Percentiles rank a stretch among this genome's conserved stretches.
phyloP scores from a whole-genome alignment of 2,329 filamentous ascomycete species.

The Xylariaceae sp. region DNA sequence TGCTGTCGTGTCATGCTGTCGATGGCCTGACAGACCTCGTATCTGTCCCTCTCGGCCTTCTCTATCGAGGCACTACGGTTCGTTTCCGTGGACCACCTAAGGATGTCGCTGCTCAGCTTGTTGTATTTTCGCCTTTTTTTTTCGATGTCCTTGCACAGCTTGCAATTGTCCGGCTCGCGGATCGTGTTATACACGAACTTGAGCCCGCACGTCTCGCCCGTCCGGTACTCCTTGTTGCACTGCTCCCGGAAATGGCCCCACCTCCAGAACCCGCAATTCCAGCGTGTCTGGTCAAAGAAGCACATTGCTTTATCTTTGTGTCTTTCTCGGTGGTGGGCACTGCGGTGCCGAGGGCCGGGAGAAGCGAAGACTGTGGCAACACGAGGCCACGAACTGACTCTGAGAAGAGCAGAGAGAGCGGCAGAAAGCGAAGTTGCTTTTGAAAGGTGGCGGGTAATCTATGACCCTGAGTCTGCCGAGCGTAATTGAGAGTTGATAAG shows the following conservation, averaged over 20 bases:
- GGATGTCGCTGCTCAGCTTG: conserved; percentile 70
- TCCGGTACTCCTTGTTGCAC: conserved; percentile 91
- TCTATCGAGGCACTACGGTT: conserved; percentile 69
- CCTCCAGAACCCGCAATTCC: conserved; percentile 84
- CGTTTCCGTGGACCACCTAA: conserved; percentile 71
- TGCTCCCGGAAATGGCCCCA: conserved; percentile 92
- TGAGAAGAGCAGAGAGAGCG: conserved; percentile 1
- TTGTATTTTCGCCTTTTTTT: conserved; percentile 71
- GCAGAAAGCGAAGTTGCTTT: background rate
- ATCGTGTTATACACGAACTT: conserved; percentile 78
- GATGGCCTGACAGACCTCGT: conserved; percentile 58
- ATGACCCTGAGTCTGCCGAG: conserved; percentile 4
- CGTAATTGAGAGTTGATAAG: conserved; percentile 1
- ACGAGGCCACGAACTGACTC: conserved; percentile 4
- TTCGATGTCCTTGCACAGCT: conserved; percentile 81
- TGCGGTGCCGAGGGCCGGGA: conserved; percentile 7
- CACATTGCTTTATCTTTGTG: conserved; percentile 58
- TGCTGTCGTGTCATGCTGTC: conserved; percentile 40
- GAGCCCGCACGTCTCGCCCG: conserved; percentile 92
- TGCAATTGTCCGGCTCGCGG: conserved; percentile 62
- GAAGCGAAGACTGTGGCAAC: conserved; percentile 1
- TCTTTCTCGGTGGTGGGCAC: conserved; percentile 1
- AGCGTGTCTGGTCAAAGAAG: conserved; percentile 89
- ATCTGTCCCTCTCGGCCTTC: conserved; percentile 64
- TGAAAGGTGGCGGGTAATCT: background rate